phyloP scores from a whole-genome alignment of 805 yeast genomes.

The Kuraishia capsulata region DNA sequence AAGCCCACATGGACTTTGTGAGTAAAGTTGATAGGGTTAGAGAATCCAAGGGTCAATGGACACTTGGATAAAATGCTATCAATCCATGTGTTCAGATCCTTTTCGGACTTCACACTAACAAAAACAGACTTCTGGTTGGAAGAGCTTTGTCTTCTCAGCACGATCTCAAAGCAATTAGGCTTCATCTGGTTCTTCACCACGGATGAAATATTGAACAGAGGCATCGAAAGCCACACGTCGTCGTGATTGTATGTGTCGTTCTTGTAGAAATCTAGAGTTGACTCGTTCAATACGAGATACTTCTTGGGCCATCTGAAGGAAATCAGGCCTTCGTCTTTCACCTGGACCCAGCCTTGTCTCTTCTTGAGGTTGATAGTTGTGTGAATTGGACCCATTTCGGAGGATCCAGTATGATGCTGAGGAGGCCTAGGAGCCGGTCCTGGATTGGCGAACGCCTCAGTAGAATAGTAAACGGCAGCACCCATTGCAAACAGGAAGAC shows the following conservation, averaged over 20 bases:
- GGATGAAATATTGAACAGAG: constrained; percentile 49
- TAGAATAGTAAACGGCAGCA: constrained; percentile 32
- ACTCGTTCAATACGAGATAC: constrained; percentile 68
- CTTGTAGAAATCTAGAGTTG: constrained; percentile 67
- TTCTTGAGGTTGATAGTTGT: constrained; percentile 21
- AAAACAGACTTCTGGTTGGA: constrained; percentile 49
- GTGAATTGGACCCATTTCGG: constrained; percentile 12
- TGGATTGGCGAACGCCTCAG: constrained; percentile 40
- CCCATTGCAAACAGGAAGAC: no score
- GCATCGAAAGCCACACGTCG: constrained; percentile 42
- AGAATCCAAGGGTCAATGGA: constrained; percentile 54
- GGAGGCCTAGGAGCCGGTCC: constrained; percentile 53
- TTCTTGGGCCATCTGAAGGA: constrained; percentile 91
- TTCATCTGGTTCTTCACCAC: constrained; percentile 62
- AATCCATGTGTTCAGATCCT: constrained; percentile 82
- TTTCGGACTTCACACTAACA: constrained; percentile 67
- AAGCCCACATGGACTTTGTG: constrained; percentile 88
- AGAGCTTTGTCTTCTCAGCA: constrained; percentile 32
- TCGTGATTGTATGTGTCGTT: constrained; percentile 40
- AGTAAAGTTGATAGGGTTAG: constrained; percentile 89
- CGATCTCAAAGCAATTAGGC: constrained; percentile 76
- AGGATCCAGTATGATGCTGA: neutral
- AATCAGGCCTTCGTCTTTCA: constrained; percentile 86
- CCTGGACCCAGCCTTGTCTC: constrained; percentile 78
- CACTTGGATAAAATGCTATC: constrained; percentile 78